Evolutionary conservation across 1,139 yeast species (phyloP).

Genomic region (Suhomyces maxii): DNA sequence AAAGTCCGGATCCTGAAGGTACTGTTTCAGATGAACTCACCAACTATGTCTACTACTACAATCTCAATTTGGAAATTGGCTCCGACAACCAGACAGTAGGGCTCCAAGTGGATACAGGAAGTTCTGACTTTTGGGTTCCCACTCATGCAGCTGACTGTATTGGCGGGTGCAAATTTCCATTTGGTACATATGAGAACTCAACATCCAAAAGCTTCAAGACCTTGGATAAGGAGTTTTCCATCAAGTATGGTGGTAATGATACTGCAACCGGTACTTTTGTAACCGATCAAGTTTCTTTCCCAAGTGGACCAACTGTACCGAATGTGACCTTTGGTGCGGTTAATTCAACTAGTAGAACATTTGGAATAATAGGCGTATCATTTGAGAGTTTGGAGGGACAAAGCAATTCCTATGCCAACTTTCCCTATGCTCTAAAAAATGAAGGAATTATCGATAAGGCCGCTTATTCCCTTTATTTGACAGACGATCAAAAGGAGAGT

Average conservation of each 20-base stretch:
- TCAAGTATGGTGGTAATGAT: conserved; percentile 34
- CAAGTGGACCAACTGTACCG: conserved; percentile 30
- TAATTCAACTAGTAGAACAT: conserved; percentile 48
- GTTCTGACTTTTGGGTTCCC: conserved; percentile 22
- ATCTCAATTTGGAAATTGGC: conserved; percentile 10
- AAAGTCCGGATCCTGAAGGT: background rate
- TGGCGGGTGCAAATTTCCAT: conserved; percentile 12
- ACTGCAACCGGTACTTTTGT: conserved; percentile 55
- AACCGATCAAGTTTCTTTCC: conserved; percentile 37
- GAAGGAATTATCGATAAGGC: conserved; percentile 28
- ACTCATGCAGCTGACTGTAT: background rate
- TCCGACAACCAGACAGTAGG: conserved; percentile 12
- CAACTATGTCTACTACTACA: conserved; percentile 2
- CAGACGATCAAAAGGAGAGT: conserved; percentile 32
- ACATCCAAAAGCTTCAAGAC: conserved; percentile 46
- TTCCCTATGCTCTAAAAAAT: conserved; percentile 28
- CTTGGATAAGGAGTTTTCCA: conserved; percentile 41
- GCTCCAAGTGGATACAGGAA: conserved; percentile 23
- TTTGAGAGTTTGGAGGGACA: background rate
- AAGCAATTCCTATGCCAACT: conserved; percentile 13
- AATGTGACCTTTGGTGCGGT: conserved; percentile 57
- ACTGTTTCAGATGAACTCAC: background rate
- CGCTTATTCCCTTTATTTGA: conserved; percentile 47
- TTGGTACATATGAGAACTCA: conserved; percentile 53
- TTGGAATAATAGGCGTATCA: conserved; percentile 66